These are phyloP conservation scores for Torulaspora globosa DNA, from an alignment of 1,139 yeast species.

Conservation along the genomic window DNA sequence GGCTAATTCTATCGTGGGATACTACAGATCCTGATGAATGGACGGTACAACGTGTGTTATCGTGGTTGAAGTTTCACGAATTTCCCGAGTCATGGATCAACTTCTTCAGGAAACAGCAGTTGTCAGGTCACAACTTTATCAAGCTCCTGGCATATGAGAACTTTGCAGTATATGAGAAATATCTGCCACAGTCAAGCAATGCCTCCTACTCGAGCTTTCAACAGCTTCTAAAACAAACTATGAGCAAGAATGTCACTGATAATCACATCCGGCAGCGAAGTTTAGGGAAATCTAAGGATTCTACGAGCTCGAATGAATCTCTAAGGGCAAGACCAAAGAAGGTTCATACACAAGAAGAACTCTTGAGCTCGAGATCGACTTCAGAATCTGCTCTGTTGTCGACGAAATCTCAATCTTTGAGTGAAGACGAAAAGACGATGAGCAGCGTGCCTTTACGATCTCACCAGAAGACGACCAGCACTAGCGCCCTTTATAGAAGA, in stretches of 20 bases:
- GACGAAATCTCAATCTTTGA: constrained; percentile 2
- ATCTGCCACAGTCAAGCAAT: constrained; percentile 47
- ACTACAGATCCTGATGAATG: constrained; percentile 51
- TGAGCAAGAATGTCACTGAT: constrained; percentile 40
- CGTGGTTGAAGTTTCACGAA: constrained; percentile 63
- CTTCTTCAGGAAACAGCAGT: constrained; percentile 54
- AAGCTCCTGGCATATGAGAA: constrained; percentile 66
- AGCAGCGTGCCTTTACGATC: constrained; percentile 14
- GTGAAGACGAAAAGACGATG: constrained; percentile 14
- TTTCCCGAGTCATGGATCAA: constrained; percentile 73
- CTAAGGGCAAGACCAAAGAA: constrained; percentile 16
- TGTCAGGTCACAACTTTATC: constrained; percentile 62
- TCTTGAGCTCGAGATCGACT: constrained; percentile 22
- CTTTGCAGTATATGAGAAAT: constrained; percentile 44
- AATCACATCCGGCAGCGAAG: constrained; percentile 26
- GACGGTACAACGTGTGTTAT: constrained; percentile 61
- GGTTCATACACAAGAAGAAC: constrained; percentile 16
- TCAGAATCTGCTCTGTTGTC: constrained; percentile 27
- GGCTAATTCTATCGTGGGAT: constrained; percentile 41
- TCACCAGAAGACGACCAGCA: constrained; percentile 34
- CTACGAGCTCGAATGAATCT: constrained; percentile 32
- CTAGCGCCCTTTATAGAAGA: constrained; percentile 36
- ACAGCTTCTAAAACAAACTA: constrained; percentile 47
- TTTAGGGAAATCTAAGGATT: constrained; percentile 19
- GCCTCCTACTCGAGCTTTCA: constrained; percentile 56